phyloP scores from a whole-genome alignment of 192 early-diverging fungal genomes.

The Linnemannia zychae region DNA sequence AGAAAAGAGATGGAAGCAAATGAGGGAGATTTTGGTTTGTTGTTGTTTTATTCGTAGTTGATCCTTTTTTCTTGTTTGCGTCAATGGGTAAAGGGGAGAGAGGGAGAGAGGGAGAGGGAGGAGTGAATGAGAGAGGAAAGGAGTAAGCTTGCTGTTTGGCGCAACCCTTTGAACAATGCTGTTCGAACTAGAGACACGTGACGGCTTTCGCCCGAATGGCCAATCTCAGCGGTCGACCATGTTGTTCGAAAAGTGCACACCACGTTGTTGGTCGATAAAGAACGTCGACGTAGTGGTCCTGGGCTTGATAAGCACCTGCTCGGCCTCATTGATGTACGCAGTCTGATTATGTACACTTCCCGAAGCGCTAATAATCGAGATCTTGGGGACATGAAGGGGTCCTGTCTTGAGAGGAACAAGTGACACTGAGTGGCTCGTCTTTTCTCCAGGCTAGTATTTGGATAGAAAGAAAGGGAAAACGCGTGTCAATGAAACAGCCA shows the following conservation, averaged over 20 bases:
- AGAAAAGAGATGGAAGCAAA: not conserved
- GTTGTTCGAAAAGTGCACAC: slow-evolving; percentile 49
- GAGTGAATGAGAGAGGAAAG: not conserved
- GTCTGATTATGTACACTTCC: slow-evolving; percentile 62
- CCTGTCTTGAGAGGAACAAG: slow-evolving; percentile 74
- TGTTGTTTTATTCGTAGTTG: not conserved
- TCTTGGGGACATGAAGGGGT: slow-evolving; percentile 64
- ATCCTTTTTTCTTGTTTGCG: slow-evolving; percentile 10
- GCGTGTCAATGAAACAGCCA: not conserved
- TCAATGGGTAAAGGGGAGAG: not conserved
- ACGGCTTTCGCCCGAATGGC: not conserved
- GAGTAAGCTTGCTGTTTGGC: not conserved
- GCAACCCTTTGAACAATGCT: too few species aligned
- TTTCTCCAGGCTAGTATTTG: slow-evolving; percentile 61
- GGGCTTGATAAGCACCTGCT: slow-evolving; percentile 70
- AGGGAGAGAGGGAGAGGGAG: not conserved
- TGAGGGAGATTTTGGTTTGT: not conserved
- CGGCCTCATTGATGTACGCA: slow-evolving; percentile 68
- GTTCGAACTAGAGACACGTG: not conserved
- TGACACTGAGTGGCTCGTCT: slow-evolving; percentile 61
- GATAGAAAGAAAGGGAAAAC: not conserved
- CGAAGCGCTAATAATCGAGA: slow-evolving; percentile 58
- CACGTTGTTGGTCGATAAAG: slow-evolving; percentile 71
- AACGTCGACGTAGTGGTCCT: slow-evolving; percentile 70
- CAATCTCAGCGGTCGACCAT: slow-evolving; percentile 22